Conservation (phyloP, 2,329 filamentous ascomycete species). For the Coniochaeta pulveracea region DNA sequence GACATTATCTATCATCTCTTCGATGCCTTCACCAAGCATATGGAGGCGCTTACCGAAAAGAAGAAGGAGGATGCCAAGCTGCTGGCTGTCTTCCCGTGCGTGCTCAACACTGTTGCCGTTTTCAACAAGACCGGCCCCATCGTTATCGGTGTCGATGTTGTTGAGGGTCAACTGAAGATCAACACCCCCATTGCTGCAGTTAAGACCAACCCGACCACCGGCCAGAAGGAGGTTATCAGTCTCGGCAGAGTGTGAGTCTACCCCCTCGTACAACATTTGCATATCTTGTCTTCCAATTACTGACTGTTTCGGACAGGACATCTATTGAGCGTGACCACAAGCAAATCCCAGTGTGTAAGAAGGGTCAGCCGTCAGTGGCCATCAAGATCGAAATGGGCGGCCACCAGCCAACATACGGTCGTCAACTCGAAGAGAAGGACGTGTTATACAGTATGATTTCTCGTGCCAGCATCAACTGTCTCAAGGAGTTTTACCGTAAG, state of each 20-base stretch:
- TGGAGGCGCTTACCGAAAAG: conserved; percentile 75
- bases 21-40: conserved; percentile 91
- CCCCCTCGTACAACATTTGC: conserved; percentile 1
- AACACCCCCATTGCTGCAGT: conserved; percentile 86
- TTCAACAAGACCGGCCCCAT: conserved; percentile 99
- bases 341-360: conserved; percentile 82
- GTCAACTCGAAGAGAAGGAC: conserved; percentile 89
- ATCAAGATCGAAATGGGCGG: conserved; percentile 93
- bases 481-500: conserved; percentile 89
- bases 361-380: conserved; percentile 92
- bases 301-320: conserved; percentile 42
- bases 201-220: conserved; percentile 68
- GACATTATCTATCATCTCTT: conserved; percentile 99
- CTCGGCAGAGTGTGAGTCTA: conserved; percentile 83
- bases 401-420: conserved; percentile 87
- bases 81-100: conserved; percentile 92
- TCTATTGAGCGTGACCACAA: conserved; percentile 98
- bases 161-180: conserved; percentile 77
- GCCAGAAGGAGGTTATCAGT: conserved; percentile 70
- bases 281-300: background rate
- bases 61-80: conserved; percentile 96
- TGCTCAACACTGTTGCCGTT: conserved; percentile 77
- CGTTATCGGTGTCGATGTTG: conserved; percentile 86
- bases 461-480: conserved; percentile 77
- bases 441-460: conserved; percentile 80